Evolutionary conservation across 192 early-diverging fungal genomes (phyloP).

Genomic region (Chytriomyces confervae): DNA sequence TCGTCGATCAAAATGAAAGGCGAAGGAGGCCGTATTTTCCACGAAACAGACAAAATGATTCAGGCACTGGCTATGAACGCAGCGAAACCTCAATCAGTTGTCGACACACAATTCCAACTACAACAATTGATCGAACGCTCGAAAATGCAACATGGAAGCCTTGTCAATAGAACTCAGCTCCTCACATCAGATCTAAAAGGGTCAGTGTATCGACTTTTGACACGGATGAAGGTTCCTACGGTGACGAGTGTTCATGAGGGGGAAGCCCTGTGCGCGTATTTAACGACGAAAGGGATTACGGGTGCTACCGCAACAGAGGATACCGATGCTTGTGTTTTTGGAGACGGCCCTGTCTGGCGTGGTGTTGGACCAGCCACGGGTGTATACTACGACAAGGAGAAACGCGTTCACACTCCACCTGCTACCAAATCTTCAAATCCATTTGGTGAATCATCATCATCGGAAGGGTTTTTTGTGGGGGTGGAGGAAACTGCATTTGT

Average conservation of each 20-base stretch:
- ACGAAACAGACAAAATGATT: background rate
- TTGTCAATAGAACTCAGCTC: background rate
- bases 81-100: background rate
- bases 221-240: background rate
- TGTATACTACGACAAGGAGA: too few species aligned
- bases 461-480: too few species aligned
- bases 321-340: conserved; percentile 7
- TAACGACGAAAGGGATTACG: background rate
- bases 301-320: conserved; percentile 3
- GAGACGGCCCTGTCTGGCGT: background rate
- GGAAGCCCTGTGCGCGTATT: conserved; percentile 10
- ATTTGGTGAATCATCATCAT: too few species aligned
- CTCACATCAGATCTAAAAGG: background rate
- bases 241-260: conserved; percentile 7
- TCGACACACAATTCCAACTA: background rate
- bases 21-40: background rate
- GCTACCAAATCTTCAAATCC: too few species aligned
- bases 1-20: background rate
- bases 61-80: background rate
- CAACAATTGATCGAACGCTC: background rate
- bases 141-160: too few species aligned
- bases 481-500: too few species aligned
- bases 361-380: too few species aligned
- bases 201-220: background rate
- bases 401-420: too few species aligned